Base-by-base conservation (phyloP, 805 yeast genomes). In the Candida saitoana region DNA sequence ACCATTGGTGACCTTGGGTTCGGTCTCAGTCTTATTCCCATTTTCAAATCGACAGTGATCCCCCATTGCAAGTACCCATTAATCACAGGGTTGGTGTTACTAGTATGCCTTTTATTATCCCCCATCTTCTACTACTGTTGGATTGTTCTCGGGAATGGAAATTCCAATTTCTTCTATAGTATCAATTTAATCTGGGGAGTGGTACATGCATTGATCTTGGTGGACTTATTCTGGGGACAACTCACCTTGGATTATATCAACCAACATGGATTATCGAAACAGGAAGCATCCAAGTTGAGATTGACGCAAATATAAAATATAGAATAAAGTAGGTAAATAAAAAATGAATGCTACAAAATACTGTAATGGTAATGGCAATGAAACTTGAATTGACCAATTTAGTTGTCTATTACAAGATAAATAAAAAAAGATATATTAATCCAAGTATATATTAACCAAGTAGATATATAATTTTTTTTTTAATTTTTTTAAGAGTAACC, bases 131-230 rank as follows among this genome's bases (percentile, higher is more conserved):
- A 89, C 66, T 88, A 88, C 60, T 76, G 93, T 45, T 93, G 99
- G 99, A 87, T 91, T 50, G 84, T 83, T 44, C 71, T 87, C 44
- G 96, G 96, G 11, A 87, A 93, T 24, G 99, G 99, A 19, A 93
- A 93, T 65, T 82, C 96, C 40, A 93, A 93, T 63, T 93, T 93
- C 69, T 93, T 89, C 67, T 93, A 91, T 67, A 96, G 98, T 30
- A 85, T 93, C 53, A 87, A 93, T 3, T 72, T 93, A 44, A 86
- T 84, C 2, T 84, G 88, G 61, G 82, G 86, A 0, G 67, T 80
- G 6, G 86, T 89, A 3, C 73, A 88, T 49, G 79, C 81, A 0
- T 60, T 86, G 22, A 69, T 87, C 2, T 54, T 89, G 14, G 73
- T 83, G 34, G 98, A 93, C 54, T 76, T 87, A 49, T 65, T 84